These are phyloP conservation scores for Arthroderma sp. DNA, from an alignment of 2,329 filamentous ascomycete genomes.

Conservation along the genomic window DNA sequence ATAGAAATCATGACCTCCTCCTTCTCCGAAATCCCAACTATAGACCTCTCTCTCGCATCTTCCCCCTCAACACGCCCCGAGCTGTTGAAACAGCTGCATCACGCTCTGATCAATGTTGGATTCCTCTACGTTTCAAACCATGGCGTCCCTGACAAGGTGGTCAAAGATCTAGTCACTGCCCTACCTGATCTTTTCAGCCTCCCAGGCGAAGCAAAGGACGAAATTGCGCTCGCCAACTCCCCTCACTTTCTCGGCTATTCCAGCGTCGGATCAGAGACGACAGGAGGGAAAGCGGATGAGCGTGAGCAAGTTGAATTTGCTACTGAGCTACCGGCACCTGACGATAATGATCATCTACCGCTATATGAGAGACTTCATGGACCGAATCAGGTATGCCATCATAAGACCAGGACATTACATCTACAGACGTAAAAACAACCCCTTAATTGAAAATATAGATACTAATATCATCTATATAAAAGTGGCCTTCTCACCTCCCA, in stretches of 20 bases:
- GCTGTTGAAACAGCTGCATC: slow-evolving; percentile 25
- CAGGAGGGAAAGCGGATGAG: slow-evolving; percentile 38
- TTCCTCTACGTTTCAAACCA: slow-evolving; percentile 18
- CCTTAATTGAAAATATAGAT: too few species aligned
- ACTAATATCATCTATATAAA: not conserved
- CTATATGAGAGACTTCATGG: slow-evolving; percentile 35
- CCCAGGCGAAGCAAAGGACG: slow-evolving; percentile 11
- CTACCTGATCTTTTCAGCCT: slow-evolving; percentile 14
- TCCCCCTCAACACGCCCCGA: slow-evolving; percentile 20
- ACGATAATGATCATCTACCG: slow-evolving; percentile 19
- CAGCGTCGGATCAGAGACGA: slow-evolving; percentile 42
- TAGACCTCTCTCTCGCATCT: slow-evolving; percentile 36
- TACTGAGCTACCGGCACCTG: slow-evolving; percentile 37
- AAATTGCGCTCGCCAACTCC: slow-evolving; percentile 31
- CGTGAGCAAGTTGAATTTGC: slow-evolving; percentile 50
- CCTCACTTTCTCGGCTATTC: slow-evolving; percentile 51
- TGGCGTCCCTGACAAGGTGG: slow-evolving; percentile 10
- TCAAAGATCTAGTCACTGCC: slow-evolving; percentile 11
- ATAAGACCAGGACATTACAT: not conserved
- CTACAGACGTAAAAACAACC: too few species aligned
- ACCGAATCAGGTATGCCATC: slow-evolving; percentile 30
- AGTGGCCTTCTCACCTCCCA: slow-evolving; percentile 33
- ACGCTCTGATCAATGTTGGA: slow-evolving; percentile 14
- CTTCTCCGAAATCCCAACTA: slow-evolving; percentile 30
- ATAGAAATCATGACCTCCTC: not conserved